Percentiles rank a stretch among this genome's conserved stretches.
These are phyloP conservation scores for Mycena belliarum DNA, from an alignment of 768 basidiomycete species.

Conservation along the genomic window DNA sequence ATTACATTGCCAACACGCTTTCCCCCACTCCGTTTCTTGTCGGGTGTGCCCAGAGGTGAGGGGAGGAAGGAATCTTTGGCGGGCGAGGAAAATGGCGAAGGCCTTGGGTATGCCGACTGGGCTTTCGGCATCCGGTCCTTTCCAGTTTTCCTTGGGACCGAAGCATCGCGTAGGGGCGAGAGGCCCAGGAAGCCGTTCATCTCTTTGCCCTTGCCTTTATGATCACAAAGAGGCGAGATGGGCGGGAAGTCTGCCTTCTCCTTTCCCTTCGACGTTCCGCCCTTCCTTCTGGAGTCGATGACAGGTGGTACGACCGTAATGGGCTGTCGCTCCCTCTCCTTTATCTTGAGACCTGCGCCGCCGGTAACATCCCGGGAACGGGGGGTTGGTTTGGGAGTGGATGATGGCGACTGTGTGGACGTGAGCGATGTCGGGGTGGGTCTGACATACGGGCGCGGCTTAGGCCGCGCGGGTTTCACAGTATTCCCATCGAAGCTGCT, in stretches of 20 bases:
- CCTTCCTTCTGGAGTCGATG: no score
- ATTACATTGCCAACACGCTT: neutral
- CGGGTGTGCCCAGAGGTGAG: constrained; percentile 7
- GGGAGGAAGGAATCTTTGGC: neutral
- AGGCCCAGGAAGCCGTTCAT: neutral
- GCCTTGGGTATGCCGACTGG: neutral
- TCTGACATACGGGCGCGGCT: neutral
- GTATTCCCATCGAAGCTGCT: neutral
- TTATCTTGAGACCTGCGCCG: neutral
- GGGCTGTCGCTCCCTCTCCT: neutral
- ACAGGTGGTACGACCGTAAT: neutral
- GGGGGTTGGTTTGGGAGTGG: neutral
- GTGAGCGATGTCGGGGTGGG: neutral
- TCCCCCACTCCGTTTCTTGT: neutral
- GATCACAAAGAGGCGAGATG: neutral
- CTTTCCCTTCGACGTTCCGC: neutral
- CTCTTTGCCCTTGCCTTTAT: constrained; percentile 9
- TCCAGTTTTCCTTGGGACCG: neutral
- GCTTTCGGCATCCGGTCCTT: neutral
- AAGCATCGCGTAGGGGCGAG: neutral
- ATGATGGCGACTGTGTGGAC: neutral
- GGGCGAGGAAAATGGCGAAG: constrained; percentile 12
- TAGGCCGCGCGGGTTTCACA: neutral
- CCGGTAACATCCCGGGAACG: neutral
- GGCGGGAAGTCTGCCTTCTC: neutral